Base-by-base conservation (phyloP, 1,284 basidiomycete genomes). In the Neolentinus lepideus region DNA sequence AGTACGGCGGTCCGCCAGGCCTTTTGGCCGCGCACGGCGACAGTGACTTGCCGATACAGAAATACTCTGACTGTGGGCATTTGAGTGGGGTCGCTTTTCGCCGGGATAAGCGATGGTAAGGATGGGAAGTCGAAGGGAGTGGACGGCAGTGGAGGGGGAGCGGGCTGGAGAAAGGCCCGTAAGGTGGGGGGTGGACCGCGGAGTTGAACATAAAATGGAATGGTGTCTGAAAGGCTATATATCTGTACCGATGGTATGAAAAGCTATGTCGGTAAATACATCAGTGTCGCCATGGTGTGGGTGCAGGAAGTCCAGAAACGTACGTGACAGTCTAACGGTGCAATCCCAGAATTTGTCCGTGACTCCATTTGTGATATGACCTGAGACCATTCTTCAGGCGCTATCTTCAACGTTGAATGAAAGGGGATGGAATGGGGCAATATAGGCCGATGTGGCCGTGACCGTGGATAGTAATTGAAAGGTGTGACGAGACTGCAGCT, bases 351-450 rank as follows among this genome's bases (percentile, higher is more conserved):
- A 33, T 60, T 62, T 22, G 59, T 55, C 53, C 69, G 68, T 2
- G 67, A 69, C 52, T 71, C 65, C 58, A 85, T 71, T 4, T 64
- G 63, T 56, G 75, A 72, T 16, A 73, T 66, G 9, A 75, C 70
- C 62, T 85, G 81, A 55, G 73, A 72, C 81, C 83, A 87, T 62
- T 85, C 83, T 58, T 85, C 85, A 11, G 84, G 84, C 10, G 70
- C 68, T 0, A 69, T 68, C 69, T 87, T 80, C 63, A 79, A 61
- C 19, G 75, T 70, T 14, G 75, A 71, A 61, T 80, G 72, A 64
- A 83, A 72, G 51, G 71, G 62, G 27, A 66, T 58, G 1, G 63
- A 59, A 3, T 52, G 57, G 10, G 62, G 57, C 4, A 67, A 72
- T 56, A 64, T 63, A 54, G 81, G 79, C 33, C 75, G 71, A 47